Evolutionary conservation across 768 basidiomycete genomes (phyloP), one percentile per base, ranked within the genome.

Genomic region (Amanita molliuscula): DNA sequence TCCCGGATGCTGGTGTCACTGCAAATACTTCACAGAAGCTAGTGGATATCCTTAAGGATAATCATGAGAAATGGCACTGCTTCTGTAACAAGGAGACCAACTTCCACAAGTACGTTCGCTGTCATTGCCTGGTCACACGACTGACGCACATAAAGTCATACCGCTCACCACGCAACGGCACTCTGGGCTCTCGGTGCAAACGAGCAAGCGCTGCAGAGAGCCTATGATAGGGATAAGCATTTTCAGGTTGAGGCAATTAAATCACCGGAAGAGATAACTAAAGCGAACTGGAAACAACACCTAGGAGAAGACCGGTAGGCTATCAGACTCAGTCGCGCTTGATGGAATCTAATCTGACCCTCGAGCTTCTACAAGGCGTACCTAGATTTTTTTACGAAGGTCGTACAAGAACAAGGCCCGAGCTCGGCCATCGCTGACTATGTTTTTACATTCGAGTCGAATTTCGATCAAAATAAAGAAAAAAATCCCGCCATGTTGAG

Each of bases 301-400:
- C 64, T 86, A 7, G 82, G 77, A 1, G 74, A 84, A 44, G 70
- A 68, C 45, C 61, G 62, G 79, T 81, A 58, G 10, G 74, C 56
- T 6, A n/a, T 16, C 15, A 13, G 6, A 25, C 37, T 33, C 9
- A n/a, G 2, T 16, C 16, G 3, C 21, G 31, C 8, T 26, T 10
- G 10, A 15, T 23, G 8, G 54, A 25, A 13, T 16, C 28, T 38
- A 13, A 42, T 20, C 6, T 23, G 21, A 16, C 3, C 18, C 15
- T n/a, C 18, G 8, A 81, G 81, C 15, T 82, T 71, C 56, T 83
- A 81, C 53, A 59, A 67, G n/a, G 66, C 68, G 1, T 84, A 81
- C 55, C 58, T 77, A 9, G 57, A 66, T 2, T 81, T 71, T 59
- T 82, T 80, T 61, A 65, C 65, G 0, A 58, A 66, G 1, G 55